phyloP scores from a whole-genome alignment of 805 yeast genomes.

The Metschnikowia cerradonensis region DNA sequence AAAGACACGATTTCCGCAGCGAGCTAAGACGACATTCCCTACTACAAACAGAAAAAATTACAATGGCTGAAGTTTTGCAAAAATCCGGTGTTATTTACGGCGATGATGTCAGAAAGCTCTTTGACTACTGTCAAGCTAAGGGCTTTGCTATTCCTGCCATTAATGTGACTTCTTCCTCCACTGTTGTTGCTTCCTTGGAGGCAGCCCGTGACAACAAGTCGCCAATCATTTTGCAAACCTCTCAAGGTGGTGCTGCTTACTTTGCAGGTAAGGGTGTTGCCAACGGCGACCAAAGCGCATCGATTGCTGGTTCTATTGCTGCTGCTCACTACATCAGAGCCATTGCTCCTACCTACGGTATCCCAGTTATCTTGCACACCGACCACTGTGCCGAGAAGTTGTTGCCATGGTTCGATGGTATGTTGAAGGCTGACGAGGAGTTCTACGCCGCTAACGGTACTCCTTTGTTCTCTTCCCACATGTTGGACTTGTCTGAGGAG shows the following conservation, averaged over 20 bases:
- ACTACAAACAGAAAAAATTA: slow-evolving; percentile 4
- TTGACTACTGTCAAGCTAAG: slow-evolving; percentile 88
- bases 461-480: slow-evolving; percentile 97
- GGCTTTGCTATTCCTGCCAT: slow-evolving; percentile 98
- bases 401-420: slow-evolving; percentile 98
- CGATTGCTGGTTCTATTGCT: slow-evolving; percentile 91
- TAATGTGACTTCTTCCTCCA: slow-evolving; percentile 96
- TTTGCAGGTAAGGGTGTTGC: slow-evolving; percentile 99
- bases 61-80: slow-evolving; percentile 40
- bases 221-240: slow-evolving; percentile 94
- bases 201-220: slow-evolving; percentile 54
- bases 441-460: slow-evolving; percentile 82
- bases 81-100: slow-evolving; percentile 98
- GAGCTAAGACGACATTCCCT: neutral
- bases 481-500: slow-evolving; percentile 98
- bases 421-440: slow-evolving; percentile 94
- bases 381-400: slow-evolving; percentile 99
- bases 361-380: slow-evolving; percentile 95
- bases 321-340: slow-evolving; percentile 98
- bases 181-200: slow-evolving; percentile 58
- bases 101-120: slow-evolving; percentile 84
- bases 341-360: slow-evolving; percentile 92
- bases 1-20: slow-evolving; percentile 5
- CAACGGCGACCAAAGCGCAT: slow-evolving; percentile 89
- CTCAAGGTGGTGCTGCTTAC: slow-evolving; percentile 99